Evolutionary conservation across 2,329 filamentous ascomycete genomes (phyloP).

Genomic region (Thelonectria blattea): DNA sequence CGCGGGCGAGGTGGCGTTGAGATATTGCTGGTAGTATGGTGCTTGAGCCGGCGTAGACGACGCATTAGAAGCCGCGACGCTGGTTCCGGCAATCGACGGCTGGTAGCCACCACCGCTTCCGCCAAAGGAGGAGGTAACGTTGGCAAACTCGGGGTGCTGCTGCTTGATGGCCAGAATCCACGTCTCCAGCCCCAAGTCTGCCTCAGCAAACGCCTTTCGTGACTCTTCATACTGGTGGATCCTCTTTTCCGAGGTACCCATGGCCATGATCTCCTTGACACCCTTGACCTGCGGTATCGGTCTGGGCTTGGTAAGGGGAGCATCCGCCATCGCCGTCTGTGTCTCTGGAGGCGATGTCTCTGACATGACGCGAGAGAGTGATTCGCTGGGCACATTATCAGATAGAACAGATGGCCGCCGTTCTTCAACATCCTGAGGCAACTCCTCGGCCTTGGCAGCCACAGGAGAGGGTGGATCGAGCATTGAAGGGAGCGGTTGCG

Average conservation of each 20-base stretch:
- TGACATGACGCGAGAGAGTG: constrained; percentile 44
- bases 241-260: constrained; percentile 70
- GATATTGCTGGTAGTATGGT: constrained; percentile 63
- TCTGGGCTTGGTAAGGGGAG: constrained; percentile 22
- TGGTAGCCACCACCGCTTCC: constrained; percentile 26
- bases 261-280: constrained; percentile 79
- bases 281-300: constrained; percentile 50
- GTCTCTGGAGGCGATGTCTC: constrained; percentile 46
- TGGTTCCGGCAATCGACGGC: constrained; percentile 24
- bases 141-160: constrained; percentile 56
- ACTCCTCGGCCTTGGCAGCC: constrained; percentile 46
- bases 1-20: constrained; percentile 51
- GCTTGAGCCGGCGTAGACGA: constrained; percentile 45
- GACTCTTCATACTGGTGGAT: constrained; percentile 77
- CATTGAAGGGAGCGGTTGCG: constrained; percentile 28
- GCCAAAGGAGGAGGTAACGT: constrained; percentile 43
- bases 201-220: constrained; percentile 70
- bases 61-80: constrained; percentile 31
- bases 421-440: constrained; percentile 30
- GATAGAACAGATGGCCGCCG: constrained; percentile 50
- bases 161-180: constrained; percentile 58
- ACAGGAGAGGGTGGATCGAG: constrained; percentile 53
- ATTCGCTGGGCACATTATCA: constrained; percentile 50
- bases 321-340: constrained; percentile 42
- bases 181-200: constrained; percentile 74